Conservation (phyloP, 2,329 filamentous ascomycete species). For the Dryadomyces quercus-mongolicae region DNA sequence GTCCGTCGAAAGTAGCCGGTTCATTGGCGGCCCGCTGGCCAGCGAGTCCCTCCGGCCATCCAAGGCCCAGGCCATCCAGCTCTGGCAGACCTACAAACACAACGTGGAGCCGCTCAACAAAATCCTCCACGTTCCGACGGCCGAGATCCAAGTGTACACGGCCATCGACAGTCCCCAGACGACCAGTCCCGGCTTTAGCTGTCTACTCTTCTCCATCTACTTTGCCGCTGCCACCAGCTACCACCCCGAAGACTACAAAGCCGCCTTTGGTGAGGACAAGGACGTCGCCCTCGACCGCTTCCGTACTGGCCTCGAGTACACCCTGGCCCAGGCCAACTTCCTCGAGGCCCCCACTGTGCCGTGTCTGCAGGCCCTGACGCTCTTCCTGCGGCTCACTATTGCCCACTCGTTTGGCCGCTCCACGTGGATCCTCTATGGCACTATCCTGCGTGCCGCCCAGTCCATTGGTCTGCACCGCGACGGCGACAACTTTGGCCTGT, state of each 20-base stretch:
- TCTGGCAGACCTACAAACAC: constrained; percentile 12
- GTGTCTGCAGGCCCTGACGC: constrained; percentile 9
- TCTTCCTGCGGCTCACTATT: constrained; percentile 9
- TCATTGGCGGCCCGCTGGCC: background rate
- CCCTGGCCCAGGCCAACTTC: constrained; percentile 12
- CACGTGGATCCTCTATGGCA: constrained; percentile 12
- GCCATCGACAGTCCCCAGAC: constrained; percentile 9
- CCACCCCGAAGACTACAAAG: constrained; percentile 8
- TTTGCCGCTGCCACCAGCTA: constrained; percentile 10
- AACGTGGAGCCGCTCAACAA: constrained; percentile 13
- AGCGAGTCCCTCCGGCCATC: constrained; percentile 8
- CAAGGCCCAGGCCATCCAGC: constrained; percentile 7
- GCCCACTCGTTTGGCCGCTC: constrained; percentile 10
- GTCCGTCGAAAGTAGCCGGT: constrained; percentile 1
- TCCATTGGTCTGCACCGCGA: constrained; percentile 16
- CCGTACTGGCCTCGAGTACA: constrained; percentile 10
- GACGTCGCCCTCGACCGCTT: constrained; percentile 6
- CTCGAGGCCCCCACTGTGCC: constrained; percentile 12
- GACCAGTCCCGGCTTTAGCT: constrained; percentile 3
- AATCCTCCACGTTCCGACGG: constrained; percentile 13
- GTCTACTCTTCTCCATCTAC: constrained; percentile 13
- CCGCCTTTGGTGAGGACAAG: constrained; percentile 11
- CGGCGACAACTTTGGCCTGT: constrained; percentile 25
- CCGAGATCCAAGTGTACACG: constrained; percentile 11
- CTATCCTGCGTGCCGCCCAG: constrained; percentile 12